Evolutionary conservation across 148 eudicot genomes (phyloP), one percentile per base, ranked within the genome.

Genomic region (Vaccinium vitisidaea): DNA sequence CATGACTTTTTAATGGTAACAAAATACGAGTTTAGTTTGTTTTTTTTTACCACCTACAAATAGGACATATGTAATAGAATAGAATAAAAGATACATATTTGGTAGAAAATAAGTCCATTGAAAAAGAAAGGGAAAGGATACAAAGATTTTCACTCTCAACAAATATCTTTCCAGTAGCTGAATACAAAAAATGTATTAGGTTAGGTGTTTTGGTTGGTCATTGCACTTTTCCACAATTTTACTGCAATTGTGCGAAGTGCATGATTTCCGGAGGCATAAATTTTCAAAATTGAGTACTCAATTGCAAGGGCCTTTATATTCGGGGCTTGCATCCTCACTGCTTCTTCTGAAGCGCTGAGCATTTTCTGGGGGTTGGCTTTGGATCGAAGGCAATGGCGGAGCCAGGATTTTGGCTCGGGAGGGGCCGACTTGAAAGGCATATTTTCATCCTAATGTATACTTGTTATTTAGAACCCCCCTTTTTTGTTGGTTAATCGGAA

Each of bases 1-100:
- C 89, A 19, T 90, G 86, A 88, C 81, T 54, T 39, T 10, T 36
- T 23, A 48, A 50, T 25, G 30, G 70, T 49, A 5, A n/a, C 48
- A 21, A 61, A 53, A 36, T 49, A 19, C 15, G 80, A 18, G 19
- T 7, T 69, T 69, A 69, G 74, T 69, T 69, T 13, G 6, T 32
- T 32, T 27, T 13, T 55, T 55, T 55, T 55, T 12, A 0, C 74
- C 43, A 13, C 18, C 18, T 13, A 30, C 74, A 27, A 69, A 27
- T 69, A 4, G 39, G 74, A 69, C 39, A 65, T 69, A 25, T 27
- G 19, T 69, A 55, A 69, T 9, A 69, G 13, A 69, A 27, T 67
- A 27, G 14, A 65, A 65, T 27, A 69, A 5, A 69, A 27, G 39
- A 27, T 32, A 5, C 36, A 69, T 11, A 69, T 27, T 65, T n/a